phyloP scores from a whole-genome alignment of 805 yeast species.

The Teunomyces panamensis region DNA sequence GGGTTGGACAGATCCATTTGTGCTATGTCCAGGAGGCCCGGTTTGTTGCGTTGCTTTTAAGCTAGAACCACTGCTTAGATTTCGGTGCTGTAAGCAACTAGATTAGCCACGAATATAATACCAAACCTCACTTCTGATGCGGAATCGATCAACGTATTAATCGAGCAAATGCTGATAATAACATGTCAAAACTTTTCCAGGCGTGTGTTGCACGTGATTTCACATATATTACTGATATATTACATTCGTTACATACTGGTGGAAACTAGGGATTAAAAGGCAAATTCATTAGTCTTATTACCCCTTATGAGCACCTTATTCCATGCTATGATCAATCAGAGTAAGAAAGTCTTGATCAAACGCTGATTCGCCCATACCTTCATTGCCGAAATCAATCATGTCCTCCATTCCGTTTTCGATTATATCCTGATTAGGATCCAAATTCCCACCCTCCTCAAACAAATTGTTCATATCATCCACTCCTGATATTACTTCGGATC shows the following conservation, averaged over 20 bases:
- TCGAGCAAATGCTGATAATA: background rate
- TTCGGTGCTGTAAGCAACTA: background rate
- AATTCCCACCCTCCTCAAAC: conserved; percentile 13
- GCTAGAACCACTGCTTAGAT: background rate
- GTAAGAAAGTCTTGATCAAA: conserved; percentile 35
- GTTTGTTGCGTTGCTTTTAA: background rate
- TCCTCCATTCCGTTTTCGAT: conserved; percentile 33
- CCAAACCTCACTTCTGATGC: background rate
- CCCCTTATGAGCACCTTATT: background rate
- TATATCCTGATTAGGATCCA: conserved; percentile 10
- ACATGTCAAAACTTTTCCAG: conserved; percentile 3
- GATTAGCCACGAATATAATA: background rate
- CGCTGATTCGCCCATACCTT: conserved; percentile 23
- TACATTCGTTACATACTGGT: conserved; percentile 1
- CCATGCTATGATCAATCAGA: conserved; percentile 7
- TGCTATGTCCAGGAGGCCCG: background rate
- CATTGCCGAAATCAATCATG: conserved; percentile 31
- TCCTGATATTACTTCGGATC: background rate
- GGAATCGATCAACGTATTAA: background rate
- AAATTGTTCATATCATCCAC: conserved; percentile 20
- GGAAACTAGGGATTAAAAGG: background rate
- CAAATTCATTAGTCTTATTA: too few species aligned
- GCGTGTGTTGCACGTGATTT: background rate
- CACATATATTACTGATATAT: background rate
- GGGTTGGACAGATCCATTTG: conserved; percentile 2